Conservation (phyloP, 805 yeast species). For the Candida pseudoglaebosa region DNA sequence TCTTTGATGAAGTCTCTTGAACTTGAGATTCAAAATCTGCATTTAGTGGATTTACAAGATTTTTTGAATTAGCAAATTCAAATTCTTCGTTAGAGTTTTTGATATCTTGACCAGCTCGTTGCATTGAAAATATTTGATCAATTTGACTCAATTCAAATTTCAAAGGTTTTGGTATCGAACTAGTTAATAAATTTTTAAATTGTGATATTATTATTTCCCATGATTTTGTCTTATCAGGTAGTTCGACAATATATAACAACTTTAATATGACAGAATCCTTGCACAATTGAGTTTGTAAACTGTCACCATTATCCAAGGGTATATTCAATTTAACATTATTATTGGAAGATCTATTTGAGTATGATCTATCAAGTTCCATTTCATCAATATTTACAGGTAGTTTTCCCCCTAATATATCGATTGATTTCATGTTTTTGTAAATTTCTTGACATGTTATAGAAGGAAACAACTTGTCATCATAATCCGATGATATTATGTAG, state of each 20-base stretch:
- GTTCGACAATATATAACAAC: slow-evolving; percentile 10
- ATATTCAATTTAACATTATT: background rate
- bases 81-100: background rate
- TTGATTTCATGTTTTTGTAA: slow-evolving; percentile 19
- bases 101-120: slow-evolving; percentile 18
- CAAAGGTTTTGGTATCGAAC: slow-evolving; percentile 26
- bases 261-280: background rate
- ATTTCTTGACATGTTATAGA: slow-evolving; percentile 12
- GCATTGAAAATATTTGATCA: slow-evolving; percentile 33
- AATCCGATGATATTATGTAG: slow-evolving; percentile 12
- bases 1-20: slow-evolving; percentile 11
- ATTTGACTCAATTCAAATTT: slow-evolving; percentile 28
- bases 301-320: slow-evolving; percentile 1
- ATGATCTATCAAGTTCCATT: slow-evolving; percentile 14
- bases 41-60: slow-evolving; percentile 8
- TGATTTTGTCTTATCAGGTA: slow-evolving; percentile 13
- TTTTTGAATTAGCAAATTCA: background rate
- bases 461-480: slow-evolving; percentile 2
- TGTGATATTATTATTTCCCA: slow-evolving; percentile 1
- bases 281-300: background rate
- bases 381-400: slow-evolving; percentile 7
- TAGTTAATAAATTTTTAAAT: slow-evolving; percentile 10
- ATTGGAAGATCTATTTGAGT: background rate
- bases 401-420: slow-evolving; percentile 14
- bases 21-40: background rate